Percentiles rank a stretch among this genome's conserved stretches.
These are phyloP conservation scores for Sporisorium scitamineum DNA, from an alignment of 1,284 basidiomycete species.

Conservation along the genomic window DNA sequence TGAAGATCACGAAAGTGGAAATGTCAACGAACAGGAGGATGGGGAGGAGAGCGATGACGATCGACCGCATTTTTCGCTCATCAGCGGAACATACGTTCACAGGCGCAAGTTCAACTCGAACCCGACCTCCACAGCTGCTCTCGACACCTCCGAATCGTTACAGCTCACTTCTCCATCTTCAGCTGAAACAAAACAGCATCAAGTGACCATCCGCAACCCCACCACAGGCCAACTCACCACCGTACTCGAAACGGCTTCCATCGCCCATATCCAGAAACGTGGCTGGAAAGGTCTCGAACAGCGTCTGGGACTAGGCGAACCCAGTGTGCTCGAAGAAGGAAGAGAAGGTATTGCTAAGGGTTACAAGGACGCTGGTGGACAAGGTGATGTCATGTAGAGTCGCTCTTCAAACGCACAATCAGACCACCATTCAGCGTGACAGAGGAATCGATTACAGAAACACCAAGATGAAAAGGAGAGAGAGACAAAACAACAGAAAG, in stretches of 20 bases:
- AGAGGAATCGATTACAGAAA: background rate
- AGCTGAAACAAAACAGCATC: slow-evolving; percentile 20
- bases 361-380: slow-evolving; percentile 73
- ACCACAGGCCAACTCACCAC: slow-evolving; percentile 73
- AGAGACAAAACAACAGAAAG: slow-evolving; percentile 4
- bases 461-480: background rate
- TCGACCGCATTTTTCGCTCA: slow-evolving; percentile 78
- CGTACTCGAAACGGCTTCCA: slow-evolving; percentile 68
- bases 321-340: slow-evolving; percentile 86
- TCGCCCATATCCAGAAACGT: slow-evolving; percentile 77
- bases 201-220: slow-evolving; percentile 76
- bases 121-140: slow-evolving; percentile 45
- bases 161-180: slow-evolving; percentile 2
- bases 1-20: slow-evolving; percentile 16
- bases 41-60: slow-evolving; percentile 72
- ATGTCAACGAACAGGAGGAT: slow-evolving; percentile 30
- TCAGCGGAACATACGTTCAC: slow-evolving; percentile 87
- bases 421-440: background rate
- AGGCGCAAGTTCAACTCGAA: slow-evolving; percentile 75
- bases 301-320: slow-evolving; percentile 81
- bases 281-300: slow-evolving; percentile 87
- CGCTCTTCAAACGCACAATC: background rate
- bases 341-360: slow-evolving; percentile 88
- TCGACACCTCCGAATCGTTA: background rate
- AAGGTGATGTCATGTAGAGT: slow-evolving; percentile 39